Evolutionary conservation across 371 early-diverging fungal genomes (phyloP).

Genomic region (Rhizopus stolonifer): DNA sequence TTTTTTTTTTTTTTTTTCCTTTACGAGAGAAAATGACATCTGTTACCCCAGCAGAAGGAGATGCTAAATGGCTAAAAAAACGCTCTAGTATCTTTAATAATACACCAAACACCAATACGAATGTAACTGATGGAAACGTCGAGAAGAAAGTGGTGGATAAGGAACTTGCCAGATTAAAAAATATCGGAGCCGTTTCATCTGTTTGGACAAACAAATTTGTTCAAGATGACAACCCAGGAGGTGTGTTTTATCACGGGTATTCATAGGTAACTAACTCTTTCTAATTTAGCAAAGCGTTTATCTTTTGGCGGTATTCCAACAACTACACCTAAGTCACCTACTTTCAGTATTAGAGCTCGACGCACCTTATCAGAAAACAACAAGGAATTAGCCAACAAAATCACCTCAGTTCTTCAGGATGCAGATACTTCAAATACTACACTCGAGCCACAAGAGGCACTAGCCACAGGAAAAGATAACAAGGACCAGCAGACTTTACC

Average conservation of each 20-base stretch:
- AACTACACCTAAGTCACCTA: slow-evolving; percentile 17
- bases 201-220: slow-evolving; percentile 32
- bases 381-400: slow-evolving; percentile 11
- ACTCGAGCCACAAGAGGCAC: not conserved
- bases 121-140: not conserved
- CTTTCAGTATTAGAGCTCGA: slow-evolving; percentile 2
- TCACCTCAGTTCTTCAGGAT: slow-evolving; percentile 6
- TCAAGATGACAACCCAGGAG: slow-evolving; percentile 29
- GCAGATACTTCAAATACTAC: too few species aligned
- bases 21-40: slow-evolving; percentile 4
- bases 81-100: slow-evolving; percentile 19
- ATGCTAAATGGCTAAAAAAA: slow-evolving; percentile 20
- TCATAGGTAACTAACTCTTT: slow-evolving; percentile 15
- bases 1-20: not conserved
- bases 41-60: slow-evolving; percentile 9
- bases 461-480: not conserved
- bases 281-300: slow-evolving; percentile 1
- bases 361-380: slow-evolving; percentile 15
- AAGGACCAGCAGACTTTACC: not conserved
- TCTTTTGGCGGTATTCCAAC: not conserved
- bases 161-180: slow-evolving; percentile 27
- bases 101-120: not conserved
- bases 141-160: slow-evolving; percentile 21
- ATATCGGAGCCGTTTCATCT: slow-evolving; percentile 26
- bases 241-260: slow-evolving; percentile 6